Evolutionary conservation across 805 yeast species (phyloP), one percentile per base, ranked within the genome.

Genomic region (Pachysolen tannophilus): DNA sequence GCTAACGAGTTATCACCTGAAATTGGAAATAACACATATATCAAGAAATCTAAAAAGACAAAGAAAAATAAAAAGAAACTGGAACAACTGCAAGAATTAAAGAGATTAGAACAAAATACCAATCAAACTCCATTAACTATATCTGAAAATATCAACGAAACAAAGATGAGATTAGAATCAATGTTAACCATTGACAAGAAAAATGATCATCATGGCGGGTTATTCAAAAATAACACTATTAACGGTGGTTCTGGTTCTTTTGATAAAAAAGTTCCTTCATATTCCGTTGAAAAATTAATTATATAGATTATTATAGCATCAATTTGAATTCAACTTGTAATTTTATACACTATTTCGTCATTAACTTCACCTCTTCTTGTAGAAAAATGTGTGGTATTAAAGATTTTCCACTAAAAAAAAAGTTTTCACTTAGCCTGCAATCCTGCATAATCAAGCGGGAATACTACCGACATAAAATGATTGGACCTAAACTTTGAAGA

Each of bases 211-310:
- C 42, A 34, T 14, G 34, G 40, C 38, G 11, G 39, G 45, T 16
- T 38, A 39, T 30, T 28, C 41, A 42, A 43, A 26, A 58, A 55
- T 40, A 50, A 46, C 38, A 44, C 49, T 28, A 44, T 53, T 36
- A 53, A 55, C 41, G 61, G 53, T 25, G 56, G 52, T 37, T 42
- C 52, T 25, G n/a, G n/a, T n/a, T n/a, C n/a, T n/a, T n/a, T n/a
- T n/a, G 55, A 57, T n/a, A 57, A 63, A 44, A 70, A 60, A 47
- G 52, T 71, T n/a, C 76, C 79, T n/a, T 48, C 58, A 5, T 75
- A 75, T 44, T 69, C 78, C 4, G 53, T 72, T 32, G 82, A 75
- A 46, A 69, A 57, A 42, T 56, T 72, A 46, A 52, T 55, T 6
- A 53, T 66, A 37, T 66, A 47, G 26, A n/a, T n/a, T n/a, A n/a